A percentile compares a stretch with the other conserved stretches of the same genome.
These are phyloP conservation scores for Penicillium sp. DNA, from an alignment of 2,329 filamentous ascomycete genomes.

Conservation along the genomic window DNA sequence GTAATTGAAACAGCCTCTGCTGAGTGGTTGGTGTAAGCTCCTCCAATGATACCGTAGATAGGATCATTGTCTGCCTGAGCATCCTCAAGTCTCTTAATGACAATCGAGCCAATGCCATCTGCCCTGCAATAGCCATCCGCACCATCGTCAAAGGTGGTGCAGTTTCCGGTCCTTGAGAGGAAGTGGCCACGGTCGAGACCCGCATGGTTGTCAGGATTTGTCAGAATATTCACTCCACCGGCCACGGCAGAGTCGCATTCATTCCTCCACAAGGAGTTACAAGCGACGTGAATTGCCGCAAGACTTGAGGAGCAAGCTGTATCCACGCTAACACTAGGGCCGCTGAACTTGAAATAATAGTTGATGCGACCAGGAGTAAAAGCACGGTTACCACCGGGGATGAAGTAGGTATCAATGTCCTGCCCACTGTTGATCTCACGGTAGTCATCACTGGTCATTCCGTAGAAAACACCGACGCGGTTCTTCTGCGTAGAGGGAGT, in stretches of 20 bases:
- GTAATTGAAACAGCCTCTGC: constrained; percentile 80
- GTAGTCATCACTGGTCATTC: constrained; percentile 74
- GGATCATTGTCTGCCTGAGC: constrained; percentile 70
- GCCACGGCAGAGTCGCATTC: constrained; percentile 80
- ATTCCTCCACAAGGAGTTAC: constrained; percentile 69
- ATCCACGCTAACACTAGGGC: constrained; percentile 69
- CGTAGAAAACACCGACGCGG: constrained; percentile 71
- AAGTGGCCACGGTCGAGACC: constrained; percentile 75
- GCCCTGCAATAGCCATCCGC: constrained; percentile 82
- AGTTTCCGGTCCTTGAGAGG: constrained; percentile 71
- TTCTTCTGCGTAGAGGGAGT: constrained; percentile 65
- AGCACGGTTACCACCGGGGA: constrained; percentile 61
- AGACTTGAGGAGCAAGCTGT: constrained; percentile 77
- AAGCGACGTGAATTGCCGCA: constrained; percentile 69
- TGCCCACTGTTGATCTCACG: constrained; percentile 71
- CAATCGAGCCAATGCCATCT: constrained; percentile 70
- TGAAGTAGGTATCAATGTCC: constrained; percentile 68
- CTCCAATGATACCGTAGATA: constrained; percentile 70
- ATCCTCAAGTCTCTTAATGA: constrained; percentile 77
- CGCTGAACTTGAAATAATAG: constrained; percentile 74
- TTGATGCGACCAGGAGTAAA: constrained; percentile 33
- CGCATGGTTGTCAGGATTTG: constrained; percentile 76
- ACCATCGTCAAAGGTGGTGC: constrained; percentile 76
- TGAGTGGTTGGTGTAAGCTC: constrained; percentile 76
- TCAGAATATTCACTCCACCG: constrained; percentile 72